A percentile compares a stretch with the other conserved stretches of the same genome.
Evolutionary conservation across 139 green algal genomes (phyloP).

Genomic region (Volvox reticuliferus): DNA sequence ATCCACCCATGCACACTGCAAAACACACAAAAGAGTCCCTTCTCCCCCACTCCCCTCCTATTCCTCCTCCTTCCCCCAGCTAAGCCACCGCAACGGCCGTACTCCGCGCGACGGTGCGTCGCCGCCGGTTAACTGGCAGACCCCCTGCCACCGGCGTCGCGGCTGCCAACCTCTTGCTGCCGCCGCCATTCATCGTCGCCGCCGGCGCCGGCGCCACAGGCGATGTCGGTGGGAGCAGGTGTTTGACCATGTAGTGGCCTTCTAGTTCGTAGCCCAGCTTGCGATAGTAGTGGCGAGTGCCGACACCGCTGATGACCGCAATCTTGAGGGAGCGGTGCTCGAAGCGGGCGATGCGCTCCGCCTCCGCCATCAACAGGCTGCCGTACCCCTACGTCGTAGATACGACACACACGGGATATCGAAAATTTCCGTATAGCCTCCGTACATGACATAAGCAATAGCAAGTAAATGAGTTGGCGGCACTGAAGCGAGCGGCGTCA

Average conservation of each 20-base stretch:
- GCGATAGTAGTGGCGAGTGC: constrained; percentile 97
- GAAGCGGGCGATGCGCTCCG: constrained; percentile 89
- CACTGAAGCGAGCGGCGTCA: background rate
- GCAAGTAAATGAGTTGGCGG: background rate
- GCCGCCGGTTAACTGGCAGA: background rate
- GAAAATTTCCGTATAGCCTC: background rate
- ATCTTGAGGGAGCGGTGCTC: constrained; percentile 94
- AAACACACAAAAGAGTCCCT: too few relatives aligned
- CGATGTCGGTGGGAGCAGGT: constrained; percentile 28
- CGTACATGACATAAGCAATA: background rate
- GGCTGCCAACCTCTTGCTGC: background rate
- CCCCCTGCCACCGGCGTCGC: background rate
- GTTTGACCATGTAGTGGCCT: constrained; percentile 98
- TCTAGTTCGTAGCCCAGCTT: constrained; percentile 87
- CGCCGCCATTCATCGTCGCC: background rate
- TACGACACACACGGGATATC: background rate
- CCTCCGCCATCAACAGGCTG: constrained; percentile 92
- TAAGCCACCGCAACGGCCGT: background rate
- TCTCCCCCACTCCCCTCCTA: too few relatives aligned
- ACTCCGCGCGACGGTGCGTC: constrained; percentile 14
- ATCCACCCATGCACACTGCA: too few relatives aligned
- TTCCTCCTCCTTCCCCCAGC: background rate
- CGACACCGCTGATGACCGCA: constrained; percentile 97
- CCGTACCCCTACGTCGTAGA: constrained; percentile 25
- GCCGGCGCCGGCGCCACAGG: background rate